Percentiles rank a stretch among this genome's conserved stretches.
Conservation (phyloP, 2,329 filamentous ascomycete species). For the Botryotinia narcissicola region DNA sequence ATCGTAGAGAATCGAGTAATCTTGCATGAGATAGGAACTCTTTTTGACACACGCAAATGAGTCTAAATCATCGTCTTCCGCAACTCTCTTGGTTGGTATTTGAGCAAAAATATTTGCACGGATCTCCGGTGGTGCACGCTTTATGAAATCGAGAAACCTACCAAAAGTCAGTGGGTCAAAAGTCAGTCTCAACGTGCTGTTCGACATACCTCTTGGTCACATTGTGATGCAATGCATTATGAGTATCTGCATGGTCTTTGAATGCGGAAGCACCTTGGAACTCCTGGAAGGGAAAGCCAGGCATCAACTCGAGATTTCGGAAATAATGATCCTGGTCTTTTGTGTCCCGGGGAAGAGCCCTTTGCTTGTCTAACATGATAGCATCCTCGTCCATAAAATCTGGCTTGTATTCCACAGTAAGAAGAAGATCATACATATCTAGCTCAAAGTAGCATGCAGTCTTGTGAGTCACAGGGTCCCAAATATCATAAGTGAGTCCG, state of each 20-base stretch:
- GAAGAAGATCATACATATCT: neutral
- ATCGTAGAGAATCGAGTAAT: neutral
- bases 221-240: neutral
- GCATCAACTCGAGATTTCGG: neutral
- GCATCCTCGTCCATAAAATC: neutral
- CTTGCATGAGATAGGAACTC: neutral
- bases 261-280: neutral
- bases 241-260: neutral
- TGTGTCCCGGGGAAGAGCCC: neutral
- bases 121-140: neutral
- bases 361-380: neutral
- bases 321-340: neutral
- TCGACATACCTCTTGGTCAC: neutral
- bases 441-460: neutral
- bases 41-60: neutral
- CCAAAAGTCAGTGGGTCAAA: neutral
- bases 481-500: no score
- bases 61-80: neutral
- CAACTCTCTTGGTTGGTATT: neutral
- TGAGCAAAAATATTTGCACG: neutral
- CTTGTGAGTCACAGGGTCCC: neutral
- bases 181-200: no score
- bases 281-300: neutral
- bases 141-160: neutral
- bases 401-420: neutral